phyloP scores from a whole-genome alignment of 2,329 filamentous ascomycete genomes.

The Pleomassaria siparia region DNA sequence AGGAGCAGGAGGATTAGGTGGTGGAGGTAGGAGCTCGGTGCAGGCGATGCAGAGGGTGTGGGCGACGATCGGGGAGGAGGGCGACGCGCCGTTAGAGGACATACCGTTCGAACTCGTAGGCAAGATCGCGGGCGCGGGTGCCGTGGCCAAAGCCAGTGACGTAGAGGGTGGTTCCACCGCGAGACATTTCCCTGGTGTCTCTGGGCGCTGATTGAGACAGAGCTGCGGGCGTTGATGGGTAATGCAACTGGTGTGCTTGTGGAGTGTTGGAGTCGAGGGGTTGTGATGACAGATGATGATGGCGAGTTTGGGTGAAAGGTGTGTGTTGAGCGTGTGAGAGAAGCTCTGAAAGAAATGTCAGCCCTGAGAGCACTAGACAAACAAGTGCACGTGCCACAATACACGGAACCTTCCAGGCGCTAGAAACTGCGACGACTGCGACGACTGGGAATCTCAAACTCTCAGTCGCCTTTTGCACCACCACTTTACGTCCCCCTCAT shows the following conservation, averaged over 20 bases:
- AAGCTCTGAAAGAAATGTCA: conserved; percentile 1
- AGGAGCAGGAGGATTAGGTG: too few species aligned
- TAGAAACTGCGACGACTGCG: conserved; percentile 1
- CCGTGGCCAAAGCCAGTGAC: conserved; percentile 99
- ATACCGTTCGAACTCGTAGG: conserved; percentile 99
- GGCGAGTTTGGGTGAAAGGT: not conserved
- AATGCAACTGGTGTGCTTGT: not conserved
- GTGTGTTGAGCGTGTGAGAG: not conserved
- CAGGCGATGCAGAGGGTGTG: conserved; percentile 27
- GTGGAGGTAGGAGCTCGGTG: too few species aligned
- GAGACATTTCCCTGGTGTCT: conserved; percentile 56
- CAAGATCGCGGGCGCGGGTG: conserved; percentile 96
- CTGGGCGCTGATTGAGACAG: not conserved
- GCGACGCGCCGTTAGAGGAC: conserved; percentile 60
- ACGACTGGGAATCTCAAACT: not conserved
- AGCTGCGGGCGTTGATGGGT: not conserved
- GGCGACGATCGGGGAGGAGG: conserved; percentile 25
- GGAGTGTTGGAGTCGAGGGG: too few species aligned
- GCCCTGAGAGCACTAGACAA: not conserved
- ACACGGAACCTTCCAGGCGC: not conserved
- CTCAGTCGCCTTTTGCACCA: not conserved
- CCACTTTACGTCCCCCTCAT: too few species aligned
- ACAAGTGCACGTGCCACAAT: not conserved
- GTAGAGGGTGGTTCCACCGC: conserved; percentile 90
- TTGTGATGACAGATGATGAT: too few species aligned